Base-by-base conservation (phyloP, 2,329 filamentous ascomycete genomes). In the Pseudocercospora eumusae region DNA sequence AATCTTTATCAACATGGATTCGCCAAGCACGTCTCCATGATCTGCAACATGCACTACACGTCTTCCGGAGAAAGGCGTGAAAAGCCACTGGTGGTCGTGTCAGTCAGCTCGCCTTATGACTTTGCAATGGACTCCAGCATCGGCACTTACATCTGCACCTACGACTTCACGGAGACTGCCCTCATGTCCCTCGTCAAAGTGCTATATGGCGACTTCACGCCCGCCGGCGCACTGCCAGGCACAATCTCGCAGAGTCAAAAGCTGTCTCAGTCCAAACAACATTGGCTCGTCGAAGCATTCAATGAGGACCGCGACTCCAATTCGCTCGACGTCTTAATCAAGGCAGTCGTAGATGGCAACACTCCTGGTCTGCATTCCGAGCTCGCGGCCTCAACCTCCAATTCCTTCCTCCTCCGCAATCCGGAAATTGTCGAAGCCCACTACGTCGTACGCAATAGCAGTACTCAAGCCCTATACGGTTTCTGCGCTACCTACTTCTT, bases 1-100 rank as follows among this genome's bases (percentile, higher is more conserved):
- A 97, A 98, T 72, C 79, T 96, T 13, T 98, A 97, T 73, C 93
- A 98, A 75, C 87, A 92, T 56, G 92, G 92, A 0, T 98, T 98
- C 74, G 93, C 93, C 1, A 98, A 97, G 74, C 93, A 98, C 68
- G 91, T 97, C 8, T 89, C 93, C 11, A 95, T 96, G 89, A 93
- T 97, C 77, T 97, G 93, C 77, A 91, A 90, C 21, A 89, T 92
- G 85, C 83, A 92, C 61, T 82, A 80, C 64, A 86, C 87, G 6
- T 86, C 88, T 6, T 85, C 84, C 13, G 90, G 90, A 1, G 90
- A 92, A 72, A 91, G 78, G 61, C 78, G 80, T 9, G 83, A 95
- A 75, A 97, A 96, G 77, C 91, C 93, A 0, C 79, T 97, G 40
- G 88, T 97, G 23, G 93, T 97, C 3, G 89, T 97, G 7, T 90